Percentiles rank a stretch among this genome's conserved stretches.
Conservation (phyloP, 176 grass and related monocot species). For the Carex parvula region DNA sequence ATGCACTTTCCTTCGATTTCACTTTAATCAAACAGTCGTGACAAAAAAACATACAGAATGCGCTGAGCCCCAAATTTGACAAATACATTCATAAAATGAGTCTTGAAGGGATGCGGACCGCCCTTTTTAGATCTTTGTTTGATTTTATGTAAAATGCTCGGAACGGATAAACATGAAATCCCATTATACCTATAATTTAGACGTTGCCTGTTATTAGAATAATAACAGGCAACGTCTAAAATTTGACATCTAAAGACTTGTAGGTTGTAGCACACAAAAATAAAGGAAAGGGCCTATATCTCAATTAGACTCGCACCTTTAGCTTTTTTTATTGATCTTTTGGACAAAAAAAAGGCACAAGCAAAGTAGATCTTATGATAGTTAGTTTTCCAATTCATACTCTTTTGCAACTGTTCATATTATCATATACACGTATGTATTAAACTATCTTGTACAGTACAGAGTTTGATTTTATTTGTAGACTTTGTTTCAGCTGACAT, state of each 20-base stretch:
- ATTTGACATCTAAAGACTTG: background rate
- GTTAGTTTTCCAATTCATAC: background rate
- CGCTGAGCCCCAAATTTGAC: background rate
- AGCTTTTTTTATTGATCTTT: background rate
- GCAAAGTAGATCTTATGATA: background rate
- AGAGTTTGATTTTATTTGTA: background rate
- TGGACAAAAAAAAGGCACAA: background rate
- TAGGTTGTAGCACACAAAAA: background rate
- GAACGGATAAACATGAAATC: background rate
- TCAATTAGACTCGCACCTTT: background rate
- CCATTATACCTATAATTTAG: background rate
- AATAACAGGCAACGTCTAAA: background rate
- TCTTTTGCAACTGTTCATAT: background rate
- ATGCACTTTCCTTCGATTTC: background rate
- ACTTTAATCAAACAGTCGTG: background rate
- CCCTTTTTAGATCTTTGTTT: background rate
- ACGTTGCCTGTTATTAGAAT: no score
- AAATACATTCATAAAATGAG: background rate
- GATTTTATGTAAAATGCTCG: background rate
- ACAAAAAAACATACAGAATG: background rate
- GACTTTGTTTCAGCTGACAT: slow-evolving; percentile 49
- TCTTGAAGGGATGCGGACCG: background rate
- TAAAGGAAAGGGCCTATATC: background rate
- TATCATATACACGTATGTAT: background rate
- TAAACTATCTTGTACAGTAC: background rate